Conservation (phyloP, 1,139 yeast species). For the Geotrichum siamense region DNA sequence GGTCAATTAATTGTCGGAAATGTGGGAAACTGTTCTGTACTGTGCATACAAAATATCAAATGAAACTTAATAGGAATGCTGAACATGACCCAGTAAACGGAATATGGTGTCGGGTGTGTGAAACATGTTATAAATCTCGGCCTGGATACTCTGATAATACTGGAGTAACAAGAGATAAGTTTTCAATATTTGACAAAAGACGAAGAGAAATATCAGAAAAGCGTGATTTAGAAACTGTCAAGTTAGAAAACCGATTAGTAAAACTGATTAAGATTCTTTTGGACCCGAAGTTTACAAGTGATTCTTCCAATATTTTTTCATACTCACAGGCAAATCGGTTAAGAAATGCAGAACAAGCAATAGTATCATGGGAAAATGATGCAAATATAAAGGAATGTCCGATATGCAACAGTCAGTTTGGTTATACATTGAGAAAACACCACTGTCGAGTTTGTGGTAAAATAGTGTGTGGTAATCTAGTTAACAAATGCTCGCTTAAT, state of each 20-base stretch:
- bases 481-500: slow-evolving; percentile 60
- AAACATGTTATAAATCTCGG: slow-evolving; percentile 48
- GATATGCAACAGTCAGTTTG: slow-evolving; percentile 55
- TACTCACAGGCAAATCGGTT: slow-evolving; percentile 27
- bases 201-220: slow-evolving; percentile 42
- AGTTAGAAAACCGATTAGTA: slow-evolving; percentile 57
- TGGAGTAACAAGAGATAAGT: slow-evolving; percentile 42
- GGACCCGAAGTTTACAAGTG: slow-evolving; percentile 20
- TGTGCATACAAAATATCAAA: slow-evolving; percentile 50
- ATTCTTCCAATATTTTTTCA: slow-evolving; percentile 22
- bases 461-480: slow-evolving; percentile 67
- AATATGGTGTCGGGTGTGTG: slow-evolving; percentile 65
- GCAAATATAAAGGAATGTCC: slow-evolving; percentile 47
- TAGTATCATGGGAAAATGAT: slow-evolving; percentile 70
- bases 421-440: slow-evolving; percentile 62
- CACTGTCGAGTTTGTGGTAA: slow-evolving; percentile 83
- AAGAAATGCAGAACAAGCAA: slow-evolving; percentile 42
- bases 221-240: slow-evolving; percentile 43
- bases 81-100: slow-evolving; percentile 46
- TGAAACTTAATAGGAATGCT: slow-evolving; percentile 44
- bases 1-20: slow-evolving; percentile 34
- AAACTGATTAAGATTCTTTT: slow-evolving; percentile 37
- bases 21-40: slow-evolving; percentile 73
- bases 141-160: slow-evolving; percentile 46
- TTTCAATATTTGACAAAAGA: slow-evolving; percentile 38